Percentiles rank a stretch among this genome's conserved stretches.
Evolutionary conservation across 441 rosid genomes (phyloP).

Genomic region (Mallotus japonicus): DNA sequence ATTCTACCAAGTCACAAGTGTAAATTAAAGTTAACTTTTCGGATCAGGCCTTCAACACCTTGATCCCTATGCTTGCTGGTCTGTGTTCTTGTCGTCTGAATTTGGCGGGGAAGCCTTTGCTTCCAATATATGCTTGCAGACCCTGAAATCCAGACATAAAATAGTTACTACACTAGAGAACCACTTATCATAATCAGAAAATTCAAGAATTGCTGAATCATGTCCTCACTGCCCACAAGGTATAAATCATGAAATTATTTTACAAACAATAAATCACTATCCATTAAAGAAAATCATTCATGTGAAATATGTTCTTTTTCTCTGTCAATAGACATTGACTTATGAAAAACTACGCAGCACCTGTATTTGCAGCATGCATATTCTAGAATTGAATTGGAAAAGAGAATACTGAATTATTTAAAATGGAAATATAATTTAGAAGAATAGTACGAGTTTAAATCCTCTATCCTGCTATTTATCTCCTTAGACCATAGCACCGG

Average conservation of each 20-base stretch:
- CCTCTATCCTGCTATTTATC: slow-evolving; percentile 47
- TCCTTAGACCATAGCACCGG: slow-evolving; percentile 59
- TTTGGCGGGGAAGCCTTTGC: slow-evolving; percentile 29
- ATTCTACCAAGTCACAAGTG: slow-evolving; percentile 5
- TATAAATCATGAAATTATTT: not conserved
- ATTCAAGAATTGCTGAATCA: not conserved
- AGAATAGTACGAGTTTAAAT: slow-evolving; percentile 43
- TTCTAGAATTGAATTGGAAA: not conserved
- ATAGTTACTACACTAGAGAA: not conserved
- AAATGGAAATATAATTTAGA: not conserved
- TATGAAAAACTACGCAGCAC: not conserved
- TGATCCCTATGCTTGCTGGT: slow-evolving; percentile 11
- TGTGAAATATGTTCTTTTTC: not conserved
- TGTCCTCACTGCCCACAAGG: not conserved
- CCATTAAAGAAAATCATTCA: not conserved
- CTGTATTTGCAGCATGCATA: not conserved
- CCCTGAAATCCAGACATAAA: slow-evolving; percentile 36
- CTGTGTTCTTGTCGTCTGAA: slow-evolving; percentile 17
- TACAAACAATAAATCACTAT: not conserved
- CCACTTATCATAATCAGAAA: not conserved
- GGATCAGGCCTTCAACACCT: not conserved
- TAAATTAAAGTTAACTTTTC: slow-evolving; percentile 1
- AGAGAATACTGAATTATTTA: not conserved
- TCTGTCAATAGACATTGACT: not conserved
- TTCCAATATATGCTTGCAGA: slow-evolving; percentile 33